Conservation (phyloP, 352 stramenopile species). For the Plasmopara muralis region DNA sequence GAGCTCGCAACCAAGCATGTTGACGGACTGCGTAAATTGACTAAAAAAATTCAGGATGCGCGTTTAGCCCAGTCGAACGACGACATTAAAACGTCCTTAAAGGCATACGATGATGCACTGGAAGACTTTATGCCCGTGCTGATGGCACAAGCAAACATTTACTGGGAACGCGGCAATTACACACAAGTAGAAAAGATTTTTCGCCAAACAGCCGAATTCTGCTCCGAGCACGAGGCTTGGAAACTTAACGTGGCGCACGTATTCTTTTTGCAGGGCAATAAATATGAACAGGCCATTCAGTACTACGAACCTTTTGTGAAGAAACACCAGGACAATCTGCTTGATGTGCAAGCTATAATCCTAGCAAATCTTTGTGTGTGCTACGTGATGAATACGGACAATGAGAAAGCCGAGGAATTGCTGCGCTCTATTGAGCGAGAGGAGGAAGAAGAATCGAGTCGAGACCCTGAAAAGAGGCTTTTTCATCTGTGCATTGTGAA, state of each 20-base stretch:
- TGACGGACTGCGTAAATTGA: slow-evolving; percentile 89
- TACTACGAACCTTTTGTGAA: slow-evolving; percentile 97
- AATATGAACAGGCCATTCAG: slow-evolving; percentile 83
- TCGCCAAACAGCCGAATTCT: slow-evolving; percentile 92
- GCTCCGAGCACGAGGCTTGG: slow-evolving; percentile 92
- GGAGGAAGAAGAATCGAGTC: slow-evolving; percentile 86
- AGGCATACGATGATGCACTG: slow-evolving; percentile 92
- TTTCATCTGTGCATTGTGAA: slow-evolving; percentile 98
- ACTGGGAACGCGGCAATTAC: slow-evolving; percentile 96
- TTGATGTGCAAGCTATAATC: slow-evolving; percentile 94
- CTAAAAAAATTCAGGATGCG: slow-evolving; percentile 92
- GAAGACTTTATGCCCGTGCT: slow-evolving; percentile 95
- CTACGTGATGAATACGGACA: slow-evolving; percentile 97
- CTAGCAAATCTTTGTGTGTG: slow-evolving; percentile 96
- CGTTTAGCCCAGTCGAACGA: slow-evolving; percentile 88
- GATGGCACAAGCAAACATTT: slow-evolving; percentile 94
- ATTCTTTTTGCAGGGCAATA: slow-evolving; percentile 92
- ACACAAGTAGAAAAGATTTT: slow-evolving; percentile 96
- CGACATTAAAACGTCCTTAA: slow-evolving; percentile 87
- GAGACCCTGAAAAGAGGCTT: slow-evolving; percentile 85
- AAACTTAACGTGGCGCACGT: slow-evolving; percentile 95
- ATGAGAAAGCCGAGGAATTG: slow-evolving; percentile 94
- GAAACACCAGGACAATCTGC: slow-evolving; percentile 85
- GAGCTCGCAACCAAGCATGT: slow-evolving; percentile 91
- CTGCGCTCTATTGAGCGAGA: slow-evolving; percentile 93